Evolutionary conservation across 1,284 basidiomycete genomes (phyloP).

Genomic region (Hemileia vastatrix): DNA sequence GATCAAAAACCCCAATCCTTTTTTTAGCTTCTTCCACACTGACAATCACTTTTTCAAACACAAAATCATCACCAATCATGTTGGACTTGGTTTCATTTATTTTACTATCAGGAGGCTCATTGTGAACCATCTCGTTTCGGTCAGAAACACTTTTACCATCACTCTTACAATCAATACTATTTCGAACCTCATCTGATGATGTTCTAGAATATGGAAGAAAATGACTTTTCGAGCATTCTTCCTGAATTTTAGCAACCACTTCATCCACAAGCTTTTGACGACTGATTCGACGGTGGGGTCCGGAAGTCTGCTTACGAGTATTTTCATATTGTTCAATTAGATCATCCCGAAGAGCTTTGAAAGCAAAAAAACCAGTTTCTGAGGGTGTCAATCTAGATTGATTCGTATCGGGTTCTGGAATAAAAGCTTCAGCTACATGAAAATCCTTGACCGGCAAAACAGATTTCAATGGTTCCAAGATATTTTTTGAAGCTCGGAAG

Average conservation of each 20-base stretch:
- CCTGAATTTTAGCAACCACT: slow-evolving; percentile 60
- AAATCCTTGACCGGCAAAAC: background rate
- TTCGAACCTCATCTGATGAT: background rate
- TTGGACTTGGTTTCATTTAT: background rate
- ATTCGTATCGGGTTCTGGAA: too few species aligned
- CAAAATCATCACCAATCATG: background rate
- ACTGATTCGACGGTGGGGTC: slow-evolving; percentile 45
- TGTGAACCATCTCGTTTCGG: background rate
- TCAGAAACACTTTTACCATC: background rate
- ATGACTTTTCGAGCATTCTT: slow-evolving; percentile 51
- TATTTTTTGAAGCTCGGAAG: background rate
- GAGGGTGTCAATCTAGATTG: too few species aligned
- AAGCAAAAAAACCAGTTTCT: slow-evolving; percentile 45
- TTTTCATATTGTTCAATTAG: slow-evolving; percentile 32
- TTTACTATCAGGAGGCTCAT: background rate
- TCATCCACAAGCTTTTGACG: slow-evolving; percentile 59
- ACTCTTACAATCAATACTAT: background rate
- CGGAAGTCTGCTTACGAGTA: slow-evolving; percentile 25
- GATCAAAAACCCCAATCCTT: background rate
- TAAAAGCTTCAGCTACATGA: too few species aligned
- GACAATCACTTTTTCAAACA: background rate
- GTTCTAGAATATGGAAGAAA: background rate
- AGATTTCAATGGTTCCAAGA: background rate
- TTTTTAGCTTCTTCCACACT: slow-evolving; percentile 2
- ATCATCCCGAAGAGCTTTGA: slow-evolving; percentile 48